Percentiles rank a stretch among this genome's conserved stretches.
Conservation (phyloP, 2,329 filamentous ascomycete genomes). For the Trichoderma atrobrunneum region DNA sequence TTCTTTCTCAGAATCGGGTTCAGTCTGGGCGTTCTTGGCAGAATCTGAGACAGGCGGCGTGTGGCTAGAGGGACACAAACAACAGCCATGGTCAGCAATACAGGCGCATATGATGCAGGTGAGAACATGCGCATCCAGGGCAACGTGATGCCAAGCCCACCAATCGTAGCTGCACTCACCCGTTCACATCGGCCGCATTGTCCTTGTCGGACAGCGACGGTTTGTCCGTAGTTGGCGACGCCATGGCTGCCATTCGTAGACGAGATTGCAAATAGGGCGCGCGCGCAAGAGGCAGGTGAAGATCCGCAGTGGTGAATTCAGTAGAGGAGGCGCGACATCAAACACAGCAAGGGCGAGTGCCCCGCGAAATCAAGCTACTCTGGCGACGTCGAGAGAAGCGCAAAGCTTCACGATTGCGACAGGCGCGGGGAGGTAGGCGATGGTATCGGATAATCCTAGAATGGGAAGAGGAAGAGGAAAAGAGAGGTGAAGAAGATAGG, state of each 20-base stretch:
- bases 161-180: slow-evolving; percentile 32
- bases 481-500: not conserved
- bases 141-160: not conserved
- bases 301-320: slow-evolving; percentile 26
- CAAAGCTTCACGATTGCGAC: not conserved
- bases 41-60: slow-evolving; percentile 7
- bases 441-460: not conserved
- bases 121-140: not conserved
- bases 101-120: slow-evolving; percentile 10
- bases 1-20: slow-evolving; percentile 10
- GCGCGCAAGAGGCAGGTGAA: slow-evolving; percentile 3
- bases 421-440: not conserved
- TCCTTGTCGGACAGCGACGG: slow-evolving; percentile 32
- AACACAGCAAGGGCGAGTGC: slow-evolving; percentile 24
- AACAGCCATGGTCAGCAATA: slow-evolving; percentile 27
- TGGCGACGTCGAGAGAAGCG: not conserved
- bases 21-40: slow-evolving; percentile 17
- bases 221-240: slow-evolving; percentile 46
- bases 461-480: not conserved
- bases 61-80: slow-evolving; percentile 16
- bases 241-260: slow-evolving; percentile 52
- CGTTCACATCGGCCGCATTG: slow-evolving; percentile 36
- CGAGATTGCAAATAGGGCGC: slow-evolving; percentile 8
- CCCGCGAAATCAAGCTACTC: slow-evolving; percentile 3
- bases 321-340: slow-evolving; percentile 38